Percentiles rank a stretch among this genome's conserved stretches.
Evolutionary conservation across 208 protist species (phyloP).

Genomic region (Trypanosoma caninum): DNA sequence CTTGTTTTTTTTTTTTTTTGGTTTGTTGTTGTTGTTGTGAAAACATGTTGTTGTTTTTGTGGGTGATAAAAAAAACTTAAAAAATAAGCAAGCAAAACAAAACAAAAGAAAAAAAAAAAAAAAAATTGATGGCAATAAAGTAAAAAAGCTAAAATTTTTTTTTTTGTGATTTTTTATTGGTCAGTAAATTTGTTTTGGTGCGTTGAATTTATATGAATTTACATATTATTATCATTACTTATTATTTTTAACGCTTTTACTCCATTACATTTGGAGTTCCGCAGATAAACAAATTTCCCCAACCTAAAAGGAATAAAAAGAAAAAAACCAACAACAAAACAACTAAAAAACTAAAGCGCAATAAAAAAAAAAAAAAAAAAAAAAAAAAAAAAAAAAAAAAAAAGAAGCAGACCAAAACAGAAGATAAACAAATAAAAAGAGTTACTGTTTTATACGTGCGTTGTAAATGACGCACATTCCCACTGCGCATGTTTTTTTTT

Average conservation of each 20-base stretch:
- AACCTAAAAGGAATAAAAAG: no score
- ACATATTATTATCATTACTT: background rate
- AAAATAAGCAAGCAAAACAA: no score
- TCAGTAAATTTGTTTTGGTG: background rate
- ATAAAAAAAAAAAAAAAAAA: background rate
- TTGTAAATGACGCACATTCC: background rate
- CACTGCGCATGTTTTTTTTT: background rate
- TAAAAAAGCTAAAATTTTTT: background rate
- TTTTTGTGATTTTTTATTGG: background rate
- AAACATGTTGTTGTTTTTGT: background rate
- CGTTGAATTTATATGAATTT: background rate
- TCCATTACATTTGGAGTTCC: background rate
- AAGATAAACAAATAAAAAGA: background rate
- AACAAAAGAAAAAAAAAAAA: background rate
- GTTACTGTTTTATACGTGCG: background rate
- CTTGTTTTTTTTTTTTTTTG: conserved; percentile 14
- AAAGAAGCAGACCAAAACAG: background rate
- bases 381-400: background rate
- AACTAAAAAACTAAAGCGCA: no score
- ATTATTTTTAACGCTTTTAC: background rate
- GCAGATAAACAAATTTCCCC: no score
- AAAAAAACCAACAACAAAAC: no score
- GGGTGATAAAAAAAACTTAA: no score
- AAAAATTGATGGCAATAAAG: background rate
- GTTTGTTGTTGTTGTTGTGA: background rate